These are phyloP conservation scores for Ustilaginoidea virens DNA, from an alignment of 2,329 filamentous ascomycete genomes.

Conservation along the genomic window DNA sequence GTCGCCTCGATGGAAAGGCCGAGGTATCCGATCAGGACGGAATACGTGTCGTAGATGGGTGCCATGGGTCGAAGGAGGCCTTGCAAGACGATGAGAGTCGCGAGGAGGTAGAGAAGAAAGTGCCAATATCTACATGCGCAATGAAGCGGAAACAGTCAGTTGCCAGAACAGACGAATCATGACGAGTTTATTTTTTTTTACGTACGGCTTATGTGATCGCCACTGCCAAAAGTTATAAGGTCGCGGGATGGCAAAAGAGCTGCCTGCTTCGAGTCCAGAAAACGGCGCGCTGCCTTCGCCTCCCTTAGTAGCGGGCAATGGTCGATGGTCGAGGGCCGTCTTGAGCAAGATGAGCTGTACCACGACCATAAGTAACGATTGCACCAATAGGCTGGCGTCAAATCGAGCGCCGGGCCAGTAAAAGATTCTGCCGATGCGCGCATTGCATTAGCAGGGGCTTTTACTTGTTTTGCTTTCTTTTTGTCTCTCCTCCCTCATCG, in stretches of 20 bases:
- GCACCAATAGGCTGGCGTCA: constrained; percentile 46
- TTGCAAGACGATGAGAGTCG: constrained; percentile 45
- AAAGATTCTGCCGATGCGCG: constrained; percentile 38
- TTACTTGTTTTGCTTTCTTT: background rate
- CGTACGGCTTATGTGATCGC: constrained; percentile 52
- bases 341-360: constrained; percentile 51
- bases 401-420: constrained; percentile 55
- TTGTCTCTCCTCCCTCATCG: background rate
- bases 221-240: constrained; percentile 78
- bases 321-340: constrained; percentile 53
- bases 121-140: constrained; percentile 48
- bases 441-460: background rate
- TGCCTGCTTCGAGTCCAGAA: constrained; percentile 28
- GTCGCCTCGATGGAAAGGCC: constrained; percentile 66
- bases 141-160: background rate
- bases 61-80: constrained; percentile 46
- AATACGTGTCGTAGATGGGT: constrained; percentile 48
- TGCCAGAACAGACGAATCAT: background rate
- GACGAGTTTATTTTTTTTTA: constrained; percentile 6
- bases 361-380: constrained; percentile 49
- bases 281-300: constrained; percentile 49
- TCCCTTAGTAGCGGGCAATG: constrained; percentile 40
- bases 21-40: constrained; percentile 53
- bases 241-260: constrained; percentile 25
- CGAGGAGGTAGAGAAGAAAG: constrained; percentile 54